Conservation (phyloP, 2,329 filamentous ascomycete species). For the Cordyceps tenuipes region DNA sequence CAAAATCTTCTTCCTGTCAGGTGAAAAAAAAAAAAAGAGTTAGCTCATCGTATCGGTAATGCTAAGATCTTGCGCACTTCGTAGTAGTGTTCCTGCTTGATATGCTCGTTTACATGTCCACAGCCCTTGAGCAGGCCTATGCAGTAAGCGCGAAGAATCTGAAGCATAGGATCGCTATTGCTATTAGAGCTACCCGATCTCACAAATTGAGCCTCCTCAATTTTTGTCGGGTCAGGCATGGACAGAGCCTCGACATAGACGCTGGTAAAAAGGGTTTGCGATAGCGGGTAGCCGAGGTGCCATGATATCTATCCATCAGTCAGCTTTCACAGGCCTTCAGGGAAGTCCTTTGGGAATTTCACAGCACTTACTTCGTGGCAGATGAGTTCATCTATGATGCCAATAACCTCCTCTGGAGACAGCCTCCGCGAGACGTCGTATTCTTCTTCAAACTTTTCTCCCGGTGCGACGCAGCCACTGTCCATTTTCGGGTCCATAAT, state of each 20-base stretch:
- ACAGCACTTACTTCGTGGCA: slow-evolving; percentile 64
- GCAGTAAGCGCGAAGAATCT: slow-evolving; percentile 76
- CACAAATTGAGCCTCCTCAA: slow-evolving; percentile 59
- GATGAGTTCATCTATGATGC: slow-evolving; percentile 88
- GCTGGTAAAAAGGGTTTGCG: slow-evolving; percentile 89
- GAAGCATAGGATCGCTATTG: slow-evolving; percentile 39
- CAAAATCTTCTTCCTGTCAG: slow-evolving; percentile 84
- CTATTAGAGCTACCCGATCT: slow-evolving; percentile 24
- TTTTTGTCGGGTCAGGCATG: slow-evolving; percentile 54
- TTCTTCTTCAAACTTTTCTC: slow-evolving; percentile 73
- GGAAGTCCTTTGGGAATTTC: too few relatives aligned
- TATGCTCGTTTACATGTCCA: slow-evolving; percentile 65
- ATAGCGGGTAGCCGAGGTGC: slow-evolving; percentile 92
- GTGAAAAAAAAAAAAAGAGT: neutral
- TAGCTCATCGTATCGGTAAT: neutral
- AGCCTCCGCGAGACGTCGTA: slow-evolving; percentile 65
- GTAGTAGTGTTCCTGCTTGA: slow-evolving; percentile 80
- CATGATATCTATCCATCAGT: slow-evolving; percentile 67
- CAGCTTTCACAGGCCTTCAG: neutral
- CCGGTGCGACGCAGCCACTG: slow-evolving; percentile 71
- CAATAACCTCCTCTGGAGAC: slow-evolving; percentile 71
- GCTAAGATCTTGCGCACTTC: slow-evolving; percentile 49
- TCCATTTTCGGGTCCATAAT: slow-evolving; percentile 99
- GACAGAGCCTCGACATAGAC: slow-evolving; percentile 81
- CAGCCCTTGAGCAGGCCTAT: slow-evolving; percentile 77